Conservation (phyloP, 2,329 filamentous ascomycete genomes). For the Escovopsis sp. region DNA sequence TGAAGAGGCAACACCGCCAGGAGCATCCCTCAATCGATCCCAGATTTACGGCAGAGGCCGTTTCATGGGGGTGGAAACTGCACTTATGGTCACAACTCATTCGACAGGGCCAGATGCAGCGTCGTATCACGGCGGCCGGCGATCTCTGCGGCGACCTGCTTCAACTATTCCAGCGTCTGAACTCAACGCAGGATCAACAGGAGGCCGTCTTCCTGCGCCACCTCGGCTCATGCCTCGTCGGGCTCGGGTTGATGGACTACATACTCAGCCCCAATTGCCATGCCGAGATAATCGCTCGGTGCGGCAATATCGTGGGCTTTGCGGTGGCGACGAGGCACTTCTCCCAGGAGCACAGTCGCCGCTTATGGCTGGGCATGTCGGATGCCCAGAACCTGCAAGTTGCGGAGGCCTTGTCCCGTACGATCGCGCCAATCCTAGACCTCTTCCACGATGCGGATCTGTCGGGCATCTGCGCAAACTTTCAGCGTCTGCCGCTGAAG, state of each 20-base stretch:
- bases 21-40: slow-evolving; percentile 22
- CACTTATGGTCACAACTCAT: slow-evolving; percentile 56
- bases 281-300: slow-evolving; percentile 71
- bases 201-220: slow-evolving; percentile 42
- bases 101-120: slow-evolving; percentile 75
- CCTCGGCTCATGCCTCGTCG: slow-evolving; percentile 53
- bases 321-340: slow-evolving; percentile 68
- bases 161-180: slow-evolving; percentile 44
- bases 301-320: slow-evolving; percentile 75
- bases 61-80: slow-evolving; percentile 55
- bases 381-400: slow-evolving; percentile 72
- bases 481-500: slow-evolving; percentile 48
- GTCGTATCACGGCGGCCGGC: slow-evolving; percentile 67
- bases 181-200: slow-evolving; percentile 28
- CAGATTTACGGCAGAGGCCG: slow-evolving; percentile 30
- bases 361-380: slow-evolving; percentile 70
- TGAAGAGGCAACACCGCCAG: slow-evolving; percentile 12
- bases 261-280: slow-evolving; percentile 84
- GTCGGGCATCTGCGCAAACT: slow-evolving; percentile 56
- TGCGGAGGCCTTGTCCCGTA: slow-evolving; percentile 62
- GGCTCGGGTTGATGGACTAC: slow-evolving; percentile 65
- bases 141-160: slow-evolving; percentile 59
- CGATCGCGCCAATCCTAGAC: slow-evolving; percentile 37
- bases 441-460: slow-evolving; percentile 36
- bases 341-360: slow-evolving; percentile 55